These are phyloP conservation scores for Thelonectria blattea DNA, from an alignment of 2,329 filamentous ascomycete genomes.

Conservation along the genomic window DNA sequence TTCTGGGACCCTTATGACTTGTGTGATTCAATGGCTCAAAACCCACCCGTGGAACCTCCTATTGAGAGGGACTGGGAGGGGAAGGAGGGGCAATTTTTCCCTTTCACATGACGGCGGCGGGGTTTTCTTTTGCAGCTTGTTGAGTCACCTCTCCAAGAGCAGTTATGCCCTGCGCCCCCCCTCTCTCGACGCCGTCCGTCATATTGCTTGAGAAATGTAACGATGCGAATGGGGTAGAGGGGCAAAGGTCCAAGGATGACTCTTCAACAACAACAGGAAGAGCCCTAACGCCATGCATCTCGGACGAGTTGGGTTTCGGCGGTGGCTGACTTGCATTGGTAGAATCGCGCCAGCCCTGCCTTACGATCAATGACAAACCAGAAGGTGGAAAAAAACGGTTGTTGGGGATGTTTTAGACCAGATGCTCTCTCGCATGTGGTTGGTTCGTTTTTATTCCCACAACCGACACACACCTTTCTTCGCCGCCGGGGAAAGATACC, in stretches of 20 bases:
- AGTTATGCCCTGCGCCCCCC: no score
- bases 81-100: not conserved
- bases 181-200: not conserved
- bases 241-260: not conserved
- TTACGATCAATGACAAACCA: not conserved
- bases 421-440: not conserved
- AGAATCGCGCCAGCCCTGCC: not conserved
- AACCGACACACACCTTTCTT: no score
- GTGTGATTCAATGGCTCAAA: not conserved
- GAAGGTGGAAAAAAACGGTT: not conserved
- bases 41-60: not conserved
- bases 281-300: constrained; percentile 2
- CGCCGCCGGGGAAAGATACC: not conserved
- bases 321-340: not conserved
- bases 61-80: constrained; percentile 2
- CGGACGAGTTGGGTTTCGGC: not conserved
- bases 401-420: no score
- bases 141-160: constrained; percentile 6
- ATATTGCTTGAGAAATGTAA: not conserved
- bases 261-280: constrained; percentile 1
- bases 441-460: not conserved
- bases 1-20: no score
- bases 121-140: constrained; percentile 5
- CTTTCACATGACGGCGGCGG: not conserved
- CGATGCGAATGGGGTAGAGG: not conserved